Base-by-base conservation (phyloP, 306 rosid species). In the Quercus rubra region DNA sequence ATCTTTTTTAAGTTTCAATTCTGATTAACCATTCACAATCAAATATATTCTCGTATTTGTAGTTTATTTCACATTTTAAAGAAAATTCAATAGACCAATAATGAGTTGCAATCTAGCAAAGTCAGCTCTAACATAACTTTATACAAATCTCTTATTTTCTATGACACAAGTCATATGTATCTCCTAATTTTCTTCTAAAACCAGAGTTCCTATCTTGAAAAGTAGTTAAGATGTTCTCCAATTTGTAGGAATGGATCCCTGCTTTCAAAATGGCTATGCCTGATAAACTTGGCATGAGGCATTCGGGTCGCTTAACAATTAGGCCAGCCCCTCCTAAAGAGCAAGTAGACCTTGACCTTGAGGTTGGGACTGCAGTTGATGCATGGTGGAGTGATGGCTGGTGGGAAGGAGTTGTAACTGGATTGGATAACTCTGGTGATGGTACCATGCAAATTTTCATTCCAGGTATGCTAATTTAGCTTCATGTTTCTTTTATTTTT, bases 301-400 rank as follows among this genome's bases (percentile, higher is more conserved):
- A 82, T 84, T 70, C 83, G n/a, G 89, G 86, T 64, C 96, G 99
- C 41, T 83, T 88, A 21, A 89, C 91, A 59, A 86, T 89, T 30
- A 90, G 99, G 63, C 99, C 99, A 25, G 87, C 89, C 64, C 97
- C 90, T 74, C 5, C 31, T 5, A 79, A 82, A 74, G 97, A 83
- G 74, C 88, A 75, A 84, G 74, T 73, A 9, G 92, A 85, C 79
- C 82, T 78, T 64, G 85, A 70, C 28, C 71, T 89, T 17, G 89
- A 86, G 61, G 81, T 90, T 35, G 99, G 99, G 73, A 81, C 80
- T 67, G 96, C 97, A 49, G 89, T 95, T 51, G 99, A 95, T 83
- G 99, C 94, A 63, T 93, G 98, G 99, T 95, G 99, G 99, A 93
- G 99, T 54, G 99, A 95, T 79, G 99, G 99, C 55, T 95, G 99